phyloP scores from a whole-genome alignment of 129 eudicot genomes.

The Pulicaria dysenterica region DNA sequence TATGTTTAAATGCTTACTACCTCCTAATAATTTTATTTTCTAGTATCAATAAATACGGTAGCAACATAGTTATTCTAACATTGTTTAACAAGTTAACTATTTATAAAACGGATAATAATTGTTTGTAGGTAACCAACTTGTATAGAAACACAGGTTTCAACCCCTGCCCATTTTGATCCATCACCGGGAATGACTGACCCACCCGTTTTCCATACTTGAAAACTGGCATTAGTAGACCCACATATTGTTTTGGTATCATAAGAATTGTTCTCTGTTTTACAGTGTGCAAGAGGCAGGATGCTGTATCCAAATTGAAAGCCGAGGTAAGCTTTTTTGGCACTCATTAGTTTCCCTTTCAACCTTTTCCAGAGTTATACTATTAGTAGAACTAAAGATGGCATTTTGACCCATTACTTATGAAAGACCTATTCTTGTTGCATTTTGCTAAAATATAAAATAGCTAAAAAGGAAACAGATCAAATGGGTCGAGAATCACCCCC shows the following conservation, averaged over 20 bases:
- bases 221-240: background rate
- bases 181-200: background rate
- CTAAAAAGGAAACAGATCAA: background rate
- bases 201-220: background rate
- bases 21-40: background rate
- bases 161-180: background rate
- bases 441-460: too few species aligned
- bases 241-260: constrained; percentile 17
- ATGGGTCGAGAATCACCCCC: background rate
- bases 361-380: constrained; percentile 15
- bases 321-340: constrained; percentile 53
- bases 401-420: background rate
- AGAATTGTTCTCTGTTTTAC: constrained; percentile 26
- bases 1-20: background rate
- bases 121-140: background rate
- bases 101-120: background rate
- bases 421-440: background rate
- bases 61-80: background rate
- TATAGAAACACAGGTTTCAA: too few species aligned
- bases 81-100: background rate
- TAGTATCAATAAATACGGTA: too few species aligned
- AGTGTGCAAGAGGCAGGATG: constrained; percentile 90
- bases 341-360: constrained; percentile 3
- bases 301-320: constrained; percentile 60
- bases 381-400: background rate